A percentile compares a stretch with the other conserved stretches of the same genome.
phyloP scores from a whole-genome alignment of 2,329 filamentous ascomycete genomes.

The Grosmannia penicillata region DNA sequence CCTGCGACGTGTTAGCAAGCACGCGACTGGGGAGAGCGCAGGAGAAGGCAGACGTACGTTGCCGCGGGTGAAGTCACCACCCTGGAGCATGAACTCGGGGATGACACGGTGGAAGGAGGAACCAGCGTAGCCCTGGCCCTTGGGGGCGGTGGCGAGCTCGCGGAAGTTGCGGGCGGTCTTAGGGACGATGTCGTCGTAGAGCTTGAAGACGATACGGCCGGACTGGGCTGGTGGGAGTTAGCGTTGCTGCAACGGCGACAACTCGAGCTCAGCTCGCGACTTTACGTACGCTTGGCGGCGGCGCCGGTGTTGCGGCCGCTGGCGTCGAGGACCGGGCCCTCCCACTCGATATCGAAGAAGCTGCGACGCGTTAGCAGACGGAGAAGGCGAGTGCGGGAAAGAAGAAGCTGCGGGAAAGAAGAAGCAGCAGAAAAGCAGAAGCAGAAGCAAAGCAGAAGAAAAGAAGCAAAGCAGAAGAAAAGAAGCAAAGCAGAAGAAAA shows the following conservation, averaged over 20 bases:
- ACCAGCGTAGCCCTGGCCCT: slow-evolving; percentile 70
- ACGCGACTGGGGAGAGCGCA: not conserved
- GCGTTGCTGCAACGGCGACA: not conserved
- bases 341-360: slow-evolving; percentile 62
- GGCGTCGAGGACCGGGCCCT: slow-evolving; percentile 54
- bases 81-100: slow-evolving; percentile 88
- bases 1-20: slow-evolving; percentile 32
- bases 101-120: slow-evolving; percentile 90
- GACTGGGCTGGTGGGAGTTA: slow-evolving; percentile 47
- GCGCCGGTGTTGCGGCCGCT: slow-evolving; percentile 36
- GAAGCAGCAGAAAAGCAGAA: too few species aligned
- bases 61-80: slow-evolving; percentile 84
- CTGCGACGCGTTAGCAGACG: too few species aligned
- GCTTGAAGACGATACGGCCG: slow-evolving; percentile 68
- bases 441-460: too few species aligned
- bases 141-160: slow-evolving; percentile 65
- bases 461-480: too few species aligned
- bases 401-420: too few species aligned
- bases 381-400: too few species aligned
- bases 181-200: slow-evolving; percentile 75
- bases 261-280: too few species aligned
- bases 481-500: not conserved
- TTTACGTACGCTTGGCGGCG: slow-evolving; percentile 46
- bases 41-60: slow-evolving; percentile 47
- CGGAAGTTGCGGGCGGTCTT: slow-evolving; percentile 81